phyloP scores from a whole-genome alignment of 208 protist genomes.

The Crithidia fasciculata region DNA sequence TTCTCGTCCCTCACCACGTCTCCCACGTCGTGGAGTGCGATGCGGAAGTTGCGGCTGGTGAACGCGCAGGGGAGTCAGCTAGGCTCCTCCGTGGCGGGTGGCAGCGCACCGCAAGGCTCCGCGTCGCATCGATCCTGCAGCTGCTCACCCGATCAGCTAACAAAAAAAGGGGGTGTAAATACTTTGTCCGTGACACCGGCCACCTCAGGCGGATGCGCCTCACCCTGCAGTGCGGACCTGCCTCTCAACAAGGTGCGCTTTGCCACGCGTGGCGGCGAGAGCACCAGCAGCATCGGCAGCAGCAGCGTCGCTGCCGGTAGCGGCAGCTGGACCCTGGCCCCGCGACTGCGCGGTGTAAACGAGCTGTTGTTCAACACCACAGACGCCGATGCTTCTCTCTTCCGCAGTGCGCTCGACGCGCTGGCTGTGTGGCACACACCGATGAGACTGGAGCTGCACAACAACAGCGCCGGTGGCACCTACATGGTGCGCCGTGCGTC shows the following conservation, averaged over 20 bases:
- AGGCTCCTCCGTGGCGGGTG: too few species aligned
- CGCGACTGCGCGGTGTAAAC: constrained; percentile 45
- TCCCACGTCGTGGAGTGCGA: constrained; percentile 12
- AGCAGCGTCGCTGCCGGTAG: background rate
- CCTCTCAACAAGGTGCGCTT: background rate
- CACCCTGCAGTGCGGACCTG: background rate
- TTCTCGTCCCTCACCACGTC: background rate
- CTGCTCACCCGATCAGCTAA: too few species aligned
- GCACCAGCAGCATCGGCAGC: background rate
- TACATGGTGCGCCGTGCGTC: constrained; percentile 57
- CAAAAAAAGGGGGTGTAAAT: too few species aligned
- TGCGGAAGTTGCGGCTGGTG: constrained; percentile 16
- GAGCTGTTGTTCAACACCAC: constrained; percentile 19
- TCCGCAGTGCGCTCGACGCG: constrained; percentile 15
- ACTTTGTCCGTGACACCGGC: too few species aligned
- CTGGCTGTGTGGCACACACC: constrained; percentile 24
- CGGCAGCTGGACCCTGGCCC: constrained; percentile 27
- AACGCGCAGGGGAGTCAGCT: background rate
- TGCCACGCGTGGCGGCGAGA: background rate
- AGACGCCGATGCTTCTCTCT: background rate
- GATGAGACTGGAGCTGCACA: constrained; percentile 44
- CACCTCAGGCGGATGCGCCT: background rate
- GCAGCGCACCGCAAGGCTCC: too few species aligned
- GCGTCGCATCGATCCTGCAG: too few species aligned
- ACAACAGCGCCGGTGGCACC: constrained; percentile 66